Conservation (phyloP, 1,284 basidiomycete genomes). For the Boletellus deceptivus region DNA sequence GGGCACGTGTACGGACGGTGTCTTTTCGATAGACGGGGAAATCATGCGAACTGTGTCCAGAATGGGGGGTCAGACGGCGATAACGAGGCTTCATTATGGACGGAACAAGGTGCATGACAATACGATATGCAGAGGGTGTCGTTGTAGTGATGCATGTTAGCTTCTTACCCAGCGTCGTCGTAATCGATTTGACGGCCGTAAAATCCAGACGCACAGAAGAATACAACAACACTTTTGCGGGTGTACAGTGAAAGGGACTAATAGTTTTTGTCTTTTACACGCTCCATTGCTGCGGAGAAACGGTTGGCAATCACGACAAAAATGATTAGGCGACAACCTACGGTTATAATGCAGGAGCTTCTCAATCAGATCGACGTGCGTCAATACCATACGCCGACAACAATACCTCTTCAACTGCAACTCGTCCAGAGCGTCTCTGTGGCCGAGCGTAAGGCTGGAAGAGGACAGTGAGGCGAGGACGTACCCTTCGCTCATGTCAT, state of each 20-base stretch:
- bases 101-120: not conserved
- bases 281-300: conserved; percentile 31
- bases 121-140: not conserved
- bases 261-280: conserved; percentile 27
- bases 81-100: no score
- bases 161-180: not conserved
- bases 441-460: conserved; percentile 1
- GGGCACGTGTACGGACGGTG: conserved; percentile 7
- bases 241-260: conserved; percentile 11
- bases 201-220: not conserved
- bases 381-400: conserved; percentile 96
- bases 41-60: conserved; percentile 1
- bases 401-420: conserved; percentile 93
- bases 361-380: conserved; percentile 96
- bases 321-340: conserved; percentile 44
- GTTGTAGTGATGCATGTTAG: not conserved
- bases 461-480: conserved; percentile 26
- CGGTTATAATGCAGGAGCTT: conserved; percentile 96
- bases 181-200: not conserved
- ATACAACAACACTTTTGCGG: conserved; percentile 1
- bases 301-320: not conserved
- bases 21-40: conserved; percentile 8
- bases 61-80: not conserved
- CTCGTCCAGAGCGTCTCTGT: conserved; percentile 88
- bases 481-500: conserved; percentile 84